Conservation (phyloP, 208 protist species). For the Acanthamoeba divionensis region DNA sequence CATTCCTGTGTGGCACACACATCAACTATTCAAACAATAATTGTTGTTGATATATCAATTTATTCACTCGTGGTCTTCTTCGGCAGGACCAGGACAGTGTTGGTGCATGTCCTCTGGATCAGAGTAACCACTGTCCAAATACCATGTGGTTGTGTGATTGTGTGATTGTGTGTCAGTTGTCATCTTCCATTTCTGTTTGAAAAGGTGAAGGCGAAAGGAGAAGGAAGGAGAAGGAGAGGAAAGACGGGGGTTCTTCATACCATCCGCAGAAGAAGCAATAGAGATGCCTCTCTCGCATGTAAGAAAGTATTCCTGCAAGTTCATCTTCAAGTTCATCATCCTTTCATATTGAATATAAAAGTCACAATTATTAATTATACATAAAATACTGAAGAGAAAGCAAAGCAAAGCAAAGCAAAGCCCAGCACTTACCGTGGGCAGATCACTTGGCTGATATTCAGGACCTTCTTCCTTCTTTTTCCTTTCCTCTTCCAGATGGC, state of each 20-base stretch:
- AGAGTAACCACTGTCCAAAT: not conserved
- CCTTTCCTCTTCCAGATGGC: not conserved
- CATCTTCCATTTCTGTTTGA: not conserved
- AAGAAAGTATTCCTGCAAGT: not conserved
- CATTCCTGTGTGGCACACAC: no score
- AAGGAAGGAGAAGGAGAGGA: not conserved
- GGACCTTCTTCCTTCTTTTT: not conserved
- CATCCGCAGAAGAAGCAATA: constrained; percentile 26
- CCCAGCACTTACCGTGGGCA: not conserved
- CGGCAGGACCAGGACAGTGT: not conserved
- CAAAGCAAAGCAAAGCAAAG: not conserved
- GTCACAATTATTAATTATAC: not conserved
- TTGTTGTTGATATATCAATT: no score
- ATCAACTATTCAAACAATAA: no score
- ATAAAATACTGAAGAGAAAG: not conserved
- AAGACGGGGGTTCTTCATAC: not conserved
- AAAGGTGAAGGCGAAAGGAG: no score
- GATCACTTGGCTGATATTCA: not conserved
- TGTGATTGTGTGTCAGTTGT: not conserved
- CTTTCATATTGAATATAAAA: not conserved
- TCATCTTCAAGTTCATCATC: not conserved
- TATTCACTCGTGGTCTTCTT: not conserved
- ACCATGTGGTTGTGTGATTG: not conserved
- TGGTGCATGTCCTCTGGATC: not conserved
- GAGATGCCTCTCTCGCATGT: not conserved